Base-by-base conservation (phyloP, 805 yeast genomes). In the Ogataea thermomethanolica region DNA sequence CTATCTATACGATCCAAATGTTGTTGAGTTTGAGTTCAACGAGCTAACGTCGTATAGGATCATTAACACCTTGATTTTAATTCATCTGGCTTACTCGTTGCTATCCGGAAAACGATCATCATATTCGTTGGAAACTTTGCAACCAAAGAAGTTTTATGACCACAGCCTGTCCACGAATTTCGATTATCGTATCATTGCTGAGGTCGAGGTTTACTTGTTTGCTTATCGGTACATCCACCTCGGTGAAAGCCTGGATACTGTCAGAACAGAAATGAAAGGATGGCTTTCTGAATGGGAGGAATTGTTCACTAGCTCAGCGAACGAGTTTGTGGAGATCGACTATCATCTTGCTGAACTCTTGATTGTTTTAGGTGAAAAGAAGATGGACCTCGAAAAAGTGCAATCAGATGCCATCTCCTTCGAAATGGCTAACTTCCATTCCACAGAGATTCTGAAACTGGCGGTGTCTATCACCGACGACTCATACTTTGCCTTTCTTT, bases 121-220 rank as follows among this genome's bases (percentile, higher is more conserved):
- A 21, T 50, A 42, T 39, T 43, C 58, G 1, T 6, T 8, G 58
- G 89, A 51, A 69, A 71, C 76, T 73, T 81, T 57, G 60, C 79
- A 20, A 22, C 60, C 62, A 3, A 45, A 48, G 11, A 47, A 45
- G 28, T 48, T 49, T 40, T 62, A 81, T 35, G 76, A 78, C 28
- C 59, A 77, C 27, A 67, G 79, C 4, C 66, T 75, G 25, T 76
- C 89, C 2, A 81, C 89, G 5, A 82, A 83, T 53, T 85, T 84
- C 56, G 95, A 85, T 55, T 87, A 85, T n/a, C 63, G 93, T 43
- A 82, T 85, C 78, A 81, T 84, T 7, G 81, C 88, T 29, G 95
- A 85, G 58, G 77, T 83, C 36, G 74, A 79, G 13, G 67, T 83
- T 8, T 76, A 81, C 39, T 57, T 75, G 12, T 69, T 78, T 9